A percentile compares a stretch with the other conserved stretches of the same genome.
These are phyloP conservation scores for Raphanus raphanistrum DNA, from an alignment of 345 rosid species.

Conservation along the genomic window DNA sequence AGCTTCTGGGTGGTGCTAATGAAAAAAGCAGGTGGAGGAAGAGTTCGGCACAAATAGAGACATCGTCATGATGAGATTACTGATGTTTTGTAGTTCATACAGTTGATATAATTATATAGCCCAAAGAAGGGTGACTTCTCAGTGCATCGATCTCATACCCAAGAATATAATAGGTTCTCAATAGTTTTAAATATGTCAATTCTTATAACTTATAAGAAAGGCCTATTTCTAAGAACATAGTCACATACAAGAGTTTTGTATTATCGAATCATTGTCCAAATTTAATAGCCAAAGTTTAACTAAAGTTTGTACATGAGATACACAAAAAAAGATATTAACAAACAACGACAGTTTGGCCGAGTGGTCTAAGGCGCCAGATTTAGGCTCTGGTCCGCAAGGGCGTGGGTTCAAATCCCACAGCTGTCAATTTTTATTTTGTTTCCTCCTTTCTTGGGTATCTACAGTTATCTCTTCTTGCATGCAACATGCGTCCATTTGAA, in stretches of 20 bases:
- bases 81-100: background rate
- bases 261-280: background rate
- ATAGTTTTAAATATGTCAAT: background rate
- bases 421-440: conserved; percentile 44
- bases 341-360: conserved; percentile 87
- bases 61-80: conserved; percentile 42
- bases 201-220: background rate
- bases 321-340: too few relatives aligned
- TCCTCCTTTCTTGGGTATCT: background rate
- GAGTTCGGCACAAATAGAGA: conserved; percentile 69
- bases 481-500: background rate
- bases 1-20: conserved; percentile 83
- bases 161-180: background rate
- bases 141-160: background rate
- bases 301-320: too few relatives aligned
- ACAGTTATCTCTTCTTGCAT: background rate
- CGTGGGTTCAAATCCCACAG: conserved; percentile 99
- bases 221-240: too few relatives aligned
- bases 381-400: conserved; percentile 99
- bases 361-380: conserved; percentile 99
- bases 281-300: background rate
- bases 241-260: background rate
- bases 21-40: conserved; percentile 67
- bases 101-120: background rate
- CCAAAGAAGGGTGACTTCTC: background rate